Evolutionary conservation across 768 basidiomycete genomes (phyloP).

Genomic region (Mycena albidolilacea): DNA sequence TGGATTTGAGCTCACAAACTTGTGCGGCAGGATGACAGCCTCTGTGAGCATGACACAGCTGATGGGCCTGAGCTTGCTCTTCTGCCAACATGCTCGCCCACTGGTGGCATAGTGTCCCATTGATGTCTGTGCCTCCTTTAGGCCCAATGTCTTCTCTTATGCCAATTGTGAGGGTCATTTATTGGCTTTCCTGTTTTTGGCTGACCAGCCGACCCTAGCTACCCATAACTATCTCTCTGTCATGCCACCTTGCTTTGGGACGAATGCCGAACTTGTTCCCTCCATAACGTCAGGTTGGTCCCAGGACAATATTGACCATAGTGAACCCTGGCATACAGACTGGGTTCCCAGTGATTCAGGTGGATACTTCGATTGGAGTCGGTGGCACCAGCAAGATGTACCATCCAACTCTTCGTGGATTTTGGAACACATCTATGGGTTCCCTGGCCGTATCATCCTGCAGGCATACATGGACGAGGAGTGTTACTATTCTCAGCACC

Average conservation of each 20-base stretch:
- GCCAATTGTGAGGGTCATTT: not conserved
- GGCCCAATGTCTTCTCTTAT: not conserved
- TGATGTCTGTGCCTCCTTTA: constrained; percentile 67
- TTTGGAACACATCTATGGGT: constrained; percentile 27
- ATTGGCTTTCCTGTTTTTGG: not conserved
- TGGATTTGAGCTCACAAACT: constrained; percentile 68
- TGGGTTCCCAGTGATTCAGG: not conserved
- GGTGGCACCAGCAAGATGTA: constrained; percentile 16
- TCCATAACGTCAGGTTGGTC: constrained; percentile 1
- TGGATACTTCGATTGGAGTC: not conserved
- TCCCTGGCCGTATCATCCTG: constrained; percentile 20
- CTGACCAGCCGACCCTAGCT: not conserved
- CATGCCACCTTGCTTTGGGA: not conserved
- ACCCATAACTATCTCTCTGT: not conserved
- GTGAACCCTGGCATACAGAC: constrained; percentile 2
- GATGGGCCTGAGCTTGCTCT: constrained; percentile 62
- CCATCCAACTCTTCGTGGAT: constrained; percentile 21
- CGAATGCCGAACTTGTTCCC: not conserved
- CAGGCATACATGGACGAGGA: constrained; percentile 6
- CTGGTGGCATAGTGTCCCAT: constrained; percentile 58
- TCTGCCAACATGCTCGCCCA: constrained; percentile 60
- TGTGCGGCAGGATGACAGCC: constrained; percentile 70
- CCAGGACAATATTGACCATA: not conserved
- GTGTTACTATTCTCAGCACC: not conserved
- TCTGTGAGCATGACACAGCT: constrained; percentile 75